Evolutionary conservation across 2,329 filamentous ascomycete genomes (phyloP), one percentile per base, ranked within the genome.

Genomic region (Penicillium sp.): DNA sequence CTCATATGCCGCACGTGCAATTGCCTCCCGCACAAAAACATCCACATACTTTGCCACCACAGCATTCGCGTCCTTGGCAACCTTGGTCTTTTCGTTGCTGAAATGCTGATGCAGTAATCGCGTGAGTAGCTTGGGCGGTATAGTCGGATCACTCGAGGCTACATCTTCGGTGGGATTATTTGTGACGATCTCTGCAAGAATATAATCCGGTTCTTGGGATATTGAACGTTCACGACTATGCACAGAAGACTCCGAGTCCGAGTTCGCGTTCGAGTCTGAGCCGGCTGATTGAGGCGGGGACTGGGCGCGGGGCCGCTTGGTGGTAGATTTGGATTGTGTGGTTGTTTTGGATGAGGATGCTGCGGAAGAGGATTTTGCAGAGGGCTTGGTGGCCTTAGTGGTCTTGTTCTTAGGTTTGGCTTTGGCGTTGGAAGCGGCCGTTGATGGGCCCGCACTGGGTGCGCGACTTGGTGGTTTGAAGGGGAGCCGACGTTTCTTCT

Each of bases 41-140:
- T 97, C 91, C 73, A 97, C 83, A 71, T 97, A 97, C 75, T 88
- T 91, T 13, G 86, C 88, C 54, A 92, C 83, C 1, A 92, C 84
- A 6, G 78, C 81, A 70, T 92, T 90, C 3, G 91, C 91, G 67
- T 92, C 89, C 64, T 85, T 87, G 7, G 87, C 87, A 60, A 96
- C 86, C 62, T 88, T 82, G 21, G 89, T 92, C 52, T 83, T 82
- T 45, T 88, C 83, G 63, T 88, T 76, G 42, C 79, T 80, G 68
- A 97, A 96, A 69, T 89, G 86, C 64, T 92, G 86, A 69, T 95
- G 88, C 29, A 97, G 78, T 3, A 97, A 77, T 31, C 86, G 83
- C 9, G 89, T 88, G 36, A 97, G 75, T 0, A 97, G 79, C 39
- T 90, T 86, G 3, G 83, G 79, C 0, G 92, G 90, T 24, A 97